Evolutionary conservation across 495 filamentous ascomycete genomes (phyloP), one percentile per base, ranked within the genome.

Genomic region (Penicillium malachiteum): DNA sequence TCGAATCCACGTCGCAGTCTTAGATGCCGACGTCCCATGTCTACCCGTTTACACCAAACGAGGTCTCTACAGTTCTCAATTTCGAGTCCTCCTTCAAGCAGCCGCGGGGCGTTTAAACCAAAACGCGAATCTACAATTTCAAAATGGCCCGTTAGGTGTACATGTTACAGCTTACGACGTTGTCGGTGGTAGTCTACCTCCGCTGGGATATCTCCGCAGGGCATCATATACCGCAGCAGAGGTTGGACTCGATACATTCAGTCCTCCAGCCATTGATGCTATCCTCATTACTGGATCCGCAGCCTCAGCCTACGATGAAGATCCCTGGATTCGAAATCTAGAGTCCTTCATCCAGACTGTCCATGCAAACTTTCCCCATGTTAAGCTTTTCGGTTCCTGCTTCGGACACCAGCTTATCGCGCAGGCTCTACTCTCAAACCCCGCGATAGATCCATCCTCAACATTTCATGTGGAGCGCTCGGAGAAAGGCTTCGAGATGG

Each of bases 351-450:
- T 78, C 16, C 58, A 59, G 17, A 67, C 46, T 7, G 71, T 77
- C 45, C 73, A 76, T 58, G 38, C 10, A 0, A 38, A 69, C 0
- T 76, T 70, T 50, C 78, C 78, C 0, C 49, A 68, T 8, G 68
- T 83, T 11, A 74, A 71, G 56, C 63, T 78, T 7, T 78, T 79
- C 54, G 76, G 77, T 11, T 74, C 75, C 16, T 80, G 76, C 57
- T 80, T 80, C 58, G 77, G 77, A 0, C 77, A 80, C 52, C 76
- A 80, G 53, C 52, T 78, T 26, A 64, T 80, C 50, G 76, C 73
- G 5, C 71, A 74, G 46, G 74, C 71, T 4, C 49, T 71, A 1
- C 69, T 80, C 6, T 63, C 62, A 41, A 10, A 17, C 4, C 2
- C 33, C 8, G 11, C 17, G 11, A 30, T 30, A 10, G 31, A 46